Conservation (phyloP, 1,284 basidiomycete species). For the Termitomyces sp. region DNA sequence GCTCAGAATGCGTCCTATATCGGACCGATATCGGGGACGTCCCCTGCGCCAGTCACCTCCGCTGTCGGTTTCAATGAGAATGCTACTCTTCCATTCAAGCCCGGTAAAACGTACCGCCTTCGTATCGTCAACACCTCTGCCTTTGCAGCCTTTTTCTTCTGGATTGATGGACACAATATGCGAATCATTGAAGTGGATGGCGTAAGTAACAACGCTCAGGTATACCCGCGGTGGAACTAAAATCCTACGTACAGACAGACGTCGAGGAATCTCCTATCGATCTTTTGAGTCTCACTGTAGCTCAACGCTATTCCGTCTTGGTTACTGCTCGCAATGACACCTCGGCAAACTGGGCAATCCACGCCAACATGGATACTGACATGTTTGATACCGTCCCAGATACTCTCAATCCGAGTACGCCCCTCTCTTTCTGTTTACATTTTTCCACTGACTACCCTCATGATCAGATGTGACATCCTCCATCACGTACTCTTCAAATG, state of each 20-base stretch:
- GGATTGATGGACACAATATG: conserved; percentile 92
- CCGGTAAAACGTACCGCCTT: conserved; percentile 76
- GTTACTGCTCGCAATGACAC: conserved; percentile 88
- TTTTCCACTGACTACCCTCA: not conserved
- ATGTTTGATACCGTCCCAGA: conserved; percentile 85
- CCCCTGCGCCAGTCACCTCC: conserved; percentile 42
- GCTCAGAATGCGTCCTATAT: conserved; percentile 72
- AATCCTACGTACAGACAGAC: conserved; percentile 54
- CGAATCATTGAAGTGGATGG: conserved; percentile 82
- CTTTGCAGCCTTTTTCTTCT: conserved; percentile 76
- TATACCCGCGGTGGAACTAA: not conserved
- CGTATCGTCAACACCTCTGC: conserved; percentile 78
- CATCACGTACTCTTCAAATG: conserved; percentile 57
- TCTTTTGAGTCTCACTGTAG: conserved; percentile 70
- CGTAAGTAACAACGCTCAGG: conserved; percentile 30
- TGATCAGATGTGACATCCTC: conserved; percentile 72
- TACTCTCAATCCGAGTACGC: conserved; percentile 67
- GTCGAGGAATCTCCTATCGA: conserved; percentile 68
- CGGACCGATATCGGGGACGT: conserved; percentile 48
- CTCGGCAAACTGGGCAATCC: conserved; percentile 79
- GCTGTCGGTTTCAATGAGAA: conserved; percentile 83
- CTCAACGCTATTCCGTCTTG: conserved; percentile 92
- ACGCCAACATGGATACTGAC: conserved; percentile 81
- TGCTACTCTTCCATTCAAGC: conserved; percentile 75
- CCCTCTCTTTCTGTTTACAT: not conserved